A percentile compares a stretch with the other conserved stretches of the same genome.
These are phyloP conservation scores for Punica granatum DNA, from an alignment of 345 rosid genomes.

Conservation along the genomic window DNA sequence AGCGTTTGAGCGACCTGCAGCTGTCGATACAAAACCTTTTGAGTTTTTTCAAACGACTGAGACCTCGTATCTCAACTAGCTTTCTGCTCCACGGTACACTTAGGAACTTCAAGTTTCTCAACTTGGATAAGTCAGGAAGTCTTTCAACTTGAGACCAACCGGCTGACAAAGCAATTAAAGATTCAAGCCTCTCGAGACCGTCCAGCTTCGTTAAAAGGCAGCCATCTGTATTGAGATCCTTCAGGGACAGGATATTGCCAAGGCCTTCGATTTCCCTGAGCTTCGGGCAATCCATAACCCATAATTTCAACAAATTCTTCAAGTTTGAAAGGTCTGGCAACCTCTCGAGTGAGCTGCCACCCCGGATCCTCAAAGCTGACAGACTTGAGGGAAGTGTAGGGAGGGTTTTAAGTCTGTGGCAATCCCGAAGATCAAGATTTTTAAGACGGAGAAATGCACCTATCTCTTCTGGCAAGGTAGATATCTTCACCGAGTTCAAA, in stretches of 20 bases:
- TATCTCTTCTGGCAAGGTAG: neutral
- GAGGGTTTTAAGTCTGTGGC: neutral
- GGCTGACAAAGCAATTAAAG: neutral
- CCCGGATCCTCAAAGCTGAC: neutral
- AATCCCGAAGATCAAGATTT: neutral
- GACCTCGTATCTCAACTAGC: neutral
- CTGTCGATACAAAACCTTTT: neutral
- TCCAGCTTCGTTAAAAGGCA: neutral
- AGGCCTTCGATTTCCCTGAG: neutral
- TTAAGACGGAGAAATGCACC: neutral
- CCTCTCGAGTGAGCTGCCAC: neutral
- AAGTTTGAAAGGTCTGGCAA: neutral
- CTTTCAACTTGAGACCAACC: neutral
- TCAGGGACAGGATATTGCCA: neutral
- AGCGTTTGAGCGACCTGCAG: neutral
- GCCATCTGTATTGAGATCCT: neutral
- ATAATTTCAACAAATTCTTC: neutral
- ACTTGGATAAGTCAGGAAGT: neutral
- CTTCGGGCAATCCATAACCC: neutral
- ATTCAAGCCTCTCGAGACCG: neutral
- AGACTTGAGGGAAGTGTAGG: neutral
- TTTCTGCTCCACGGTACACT: neutral
- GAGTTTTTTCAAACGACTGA: neutral
- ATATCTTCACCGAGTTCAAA: neutral
- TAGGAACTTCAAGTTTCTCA: neutral